Percentiles rank a stretch among this genome's conserved stretches.
phyloP scores from a whole-genome alignment of 768 basidiomycete genomes.

The Antrodiella citrinella region DNA sequence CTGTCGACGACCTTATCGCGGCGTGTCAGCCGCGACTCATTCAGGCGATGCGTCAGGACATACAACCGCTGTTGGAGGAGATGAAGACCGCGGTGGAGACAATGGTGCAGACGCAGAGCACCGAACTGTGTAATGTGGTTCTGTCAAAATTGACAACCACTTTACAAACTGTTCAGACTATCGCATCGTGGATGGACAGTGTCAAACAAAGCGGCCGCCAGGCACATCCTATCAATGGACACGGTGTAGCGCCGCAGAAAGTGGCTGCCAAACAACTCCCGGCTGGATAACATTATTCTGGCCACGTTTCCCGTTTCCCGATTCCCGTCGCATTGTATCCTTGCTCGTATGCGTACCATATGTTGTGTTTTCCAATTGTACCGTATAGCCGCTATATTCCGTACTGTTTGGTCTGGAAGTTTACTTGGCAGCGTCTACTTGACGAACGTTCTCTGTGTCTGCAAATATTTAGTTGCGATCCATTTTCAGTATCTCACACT shows the following conservation, averaged over 20 bases:
- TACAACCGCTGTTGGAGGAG: slow-evolving; percentile 12
- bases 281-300: too few relatives aligned
- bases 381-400: too few relatives aligned
- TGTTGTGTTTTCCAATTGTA: too few relatives aligned
- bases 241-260: too few relatives aligned
- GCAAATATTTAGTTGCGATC: not conserved
- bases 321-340: too few relatives aligned
- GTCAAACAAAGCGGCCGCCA: slow-evolving; percentile 1
- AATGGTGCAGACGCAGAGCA: slow-evolving; percentile 13
- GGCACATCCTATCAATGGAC: too few relatives aligned
- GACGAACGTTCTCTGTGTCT: too few relatives aligned
- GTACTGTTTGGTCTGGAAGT: too few relatives aligned
- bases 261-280: too few relatives aligned
- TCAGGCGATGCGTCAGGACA: slow-evolving; percentile 11
- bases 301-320: too few relatives aligned
- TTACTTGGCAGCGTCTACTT: too few relatives aligned
- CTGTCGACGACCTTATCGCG: slow-evolving; percentile 10
- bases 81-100: slow-evolving; percentile 10
- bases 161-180: slow-evolving; percentile 12
- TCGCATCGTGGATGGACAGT: slow-evolving; percentile 13
- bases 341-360: too few relatives aligned
- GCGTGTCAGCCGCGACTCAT: slow-evolving; percentile 12
- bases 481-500: not conserved
- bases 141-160: slow-evolving; percentile 11
- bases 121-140: slow-evolving; percentile 11